Evolutionary conservation across 176 grass and related monocot species (phyloP), one percentile per base, ranked within the genome.

Genomic region (Alopecurus myosuroides): DNA sequence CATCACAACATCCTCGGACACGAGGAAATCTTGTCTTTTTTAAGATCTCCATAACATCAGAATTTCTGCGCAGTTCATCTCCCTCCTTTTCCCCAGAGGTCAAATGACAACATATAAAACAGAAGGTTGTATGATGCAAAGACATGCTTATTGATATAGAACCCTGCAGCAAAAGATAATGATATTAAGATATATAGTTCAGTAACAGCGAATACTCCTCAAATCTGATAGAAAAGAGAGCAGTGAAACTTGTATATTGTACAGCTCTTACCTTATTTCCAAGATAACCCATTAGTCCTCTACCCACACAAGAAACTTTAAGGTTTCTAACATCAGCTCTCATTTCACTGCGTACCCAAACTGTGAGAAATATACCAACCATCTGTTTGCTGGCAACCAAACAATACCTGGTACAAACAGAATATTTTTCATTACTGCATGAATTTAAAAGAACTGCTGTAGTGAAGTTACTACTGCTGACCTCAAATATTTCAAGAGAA

Each of bases 61-160:
- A 92, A 41, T 98, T 98, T 63, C 96, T 93, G 19, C 91, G 81
- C 23, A 95, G 7, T 87, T 98, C 96, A 81, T 98, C 96, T 13
- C 96, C 96, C 45, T 98, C 96, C 86, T 98, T 98, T 91, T 95
- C 89, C 34, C 96, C 96, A 26, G 96, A 98, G 25, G 91, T 95
- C 74, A 98, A 85, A 77, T 95, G 96, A 85, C 91, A 93, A 68
- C 96, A 98, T 35, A 95, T 48, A 84, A 98, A 98, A 80, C 96
- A 98, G 72, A 98, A 98, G 49, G 80, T 89, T 69, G 93, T 95
- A 71, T 90, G 89, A 80, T 98, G 91, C 77, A 98, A 52, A 62
- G 91, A 95, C 96, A 98, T 98, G 91, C 96, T 98, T 87, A 98
- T 92, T 48, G 93, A 92, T 80, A 98, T 98, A n/a, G 96, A 95